Evolutionary conservation across 1,284 basidiomycete genomes (phyloP), one percentile per base, ranked within the genome.

Genomic region (Dichomitus squalens): DNA sequence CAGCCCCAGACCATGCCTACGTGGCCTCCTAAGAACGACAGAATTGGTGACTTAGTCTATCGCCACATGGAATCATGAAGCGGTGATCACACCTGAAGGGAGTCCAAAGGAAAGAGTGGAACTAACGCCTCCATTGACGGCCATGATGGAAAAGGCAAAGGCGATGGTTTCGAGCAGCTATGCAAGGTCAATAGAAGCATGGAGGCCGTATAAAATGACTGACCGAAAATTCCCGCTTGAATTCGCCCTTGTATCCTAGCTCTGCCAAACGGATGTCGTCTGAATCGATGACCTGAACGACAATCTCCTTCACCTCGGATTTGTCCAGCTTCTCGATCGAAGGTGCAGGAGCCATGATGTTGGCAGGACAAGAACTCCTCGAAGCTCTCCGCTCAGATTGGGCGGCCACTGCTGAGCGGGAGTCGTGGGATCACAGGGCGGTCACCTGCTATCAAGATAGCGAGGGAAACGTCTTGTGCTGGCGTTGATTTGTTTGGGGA

Each of bases 1-100:
- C 88, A 92, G 20, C 89, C 89, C 74, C 86, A 91, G 7, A 90
- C 81, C 79, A 91, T 85, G 20, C 88, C 88, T 23, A 88, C 84
- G 69, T 90, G 88, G 4, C 88, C 88, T 53, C 87, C 87, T 81
- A 59, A 11, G 36, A 18, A 0, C 23, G 18, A 21, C 4, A 2
- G n/a, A 29, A 4, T 35, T 12, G 9, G 20, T 23, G 6, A 23
- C 18, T 9, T 3, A 7, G 27, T 2, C n/a, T 29, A n/a, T n/a
- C 11, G 5, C 18, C 14, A 12, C 6, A 25, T 27, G n/a, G 7
- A 12, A 23, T 36, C 4, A n/a, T n/a, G 18, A 14, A 41, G 14
- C 47, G 35, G 39, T 25, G 7, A 70, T n/a, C 70, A 16, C 49
- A 84, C 86, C 86, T 58, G 83, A 84, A 6, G 78, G 72, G 14